Evolutionary conservation across 805 yeast species (phyloP).

Genomic region (Wickerhamomyces ciferrii): DNA sequence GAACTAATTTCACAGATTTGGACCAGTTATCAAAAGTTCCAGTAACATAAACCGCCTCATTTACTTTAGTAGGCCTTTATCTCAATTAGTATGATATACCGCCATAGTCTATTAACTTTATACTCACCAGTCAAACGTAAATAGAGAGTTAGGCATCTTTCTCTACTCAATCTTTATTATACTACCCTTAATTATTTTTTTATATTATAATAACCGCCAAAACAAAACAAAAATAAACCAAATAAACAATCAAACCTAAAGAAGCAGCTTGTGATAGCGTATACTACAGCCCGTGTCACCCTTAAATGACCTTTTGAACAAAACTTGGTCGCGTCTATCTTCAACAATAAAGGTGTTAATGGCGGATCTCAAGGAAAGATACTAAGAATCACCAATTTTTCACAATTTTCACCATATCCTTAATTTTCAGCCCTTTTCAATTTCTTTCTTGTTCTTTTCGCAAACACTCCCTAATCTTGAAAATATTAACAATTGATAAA

Average conservation of each 20-base stretch:
- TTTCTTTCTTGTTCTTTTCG: background rate
- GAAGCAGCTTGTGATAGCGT: background rate
- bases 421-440: background rate
- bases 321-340: too few relatives aligned
- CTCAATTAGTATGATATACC: background rate
- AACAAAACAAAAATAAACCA: background rate
- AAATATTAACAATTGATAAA: background rate
- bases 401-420: background rate
- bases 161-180: background rate
- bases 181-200: background rate
- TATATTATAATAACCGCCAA: background rate
- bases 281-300: too few relatives aligned
- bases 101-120: background rate
- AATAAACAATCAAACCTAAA: background rate
- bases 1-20: conserved; percentile 36
- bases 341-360: too few relatives aligned
- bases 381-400: too few relatives aligned
- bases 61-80: conserved; percentile 25
- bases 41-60: conserved; percentile 45
- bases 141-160: background rate
- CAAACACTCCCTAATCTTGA: background rate
- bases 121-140: conserved; percentile 10
- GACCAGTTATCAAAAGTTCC: conserved; percentile 60
- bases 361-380: too few relatives aligned
- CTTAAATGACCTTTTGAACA: too few relatives aligned